Base-by-base conservation (phyloP, 208 protist genomes). In the Acanthamoeba sp. region DNA sequence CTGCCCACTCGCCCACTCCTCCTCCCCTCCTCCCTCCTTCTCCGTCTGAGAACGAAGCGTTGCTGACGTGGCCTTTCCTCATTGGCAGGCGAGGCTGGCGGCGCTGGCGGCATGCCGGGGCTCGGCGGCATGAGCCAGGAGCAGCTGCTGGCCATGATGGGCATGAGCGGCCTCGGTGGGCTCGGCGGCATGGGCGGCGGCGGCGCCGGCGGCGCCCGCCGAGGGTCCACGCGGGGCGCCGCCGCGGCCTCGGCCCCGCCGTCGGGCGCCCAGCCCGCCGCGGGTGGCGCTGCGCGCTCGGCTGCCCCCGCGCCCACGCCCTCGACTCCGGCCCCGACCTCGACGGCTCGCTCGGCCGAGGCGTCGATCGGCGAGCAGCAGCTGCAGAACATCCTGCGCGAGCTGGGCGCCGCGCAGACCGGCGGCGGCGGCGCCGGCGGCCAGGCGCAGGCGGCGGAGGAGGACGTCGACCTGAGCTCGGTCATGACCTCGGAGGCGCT, bases 321-420 rank as follows among this genome's bases (percentile, higher is more conserved):
- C 14, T 88, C 78, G 14, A 59, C 78, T 1, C 27, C 78, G 9
- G 42, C 78, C 7, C 20, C 78, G 29, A 34, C 78, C 36, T 10
- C 78, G 9, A 34, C 78, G 0, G 38, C 87, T 48, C 40, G 14
- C 27, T 55, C 87, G 27, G 14, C 20, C 27, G 80, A 88, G 32
- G n/a, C 52, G 2, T 22, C 50, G 9, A 78, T 92, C 29, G 34
- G n/a, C 10, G 87, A 76, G 29, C 36, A 66, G 36, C 87, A 92
- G 87, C 87, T 92, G 12, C 87, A 92, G 36, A 92, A 92, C 87
- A 73, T 92, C 34, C 59, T 92, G 10, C 50, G 62, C 36, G 87
- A 55, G 14, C 52, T 92, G 50, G 87, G 87, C 14, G 62, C 50
- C 0, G 52, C 82, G 5, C 18, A 27, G 14, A 22, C 16, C 27